These are phyloP conservation scores for Hordeum pubiflorum DNA, from an alignment of 202 grass and related monocot genomes.

Conservation along the genomic window DNA sequence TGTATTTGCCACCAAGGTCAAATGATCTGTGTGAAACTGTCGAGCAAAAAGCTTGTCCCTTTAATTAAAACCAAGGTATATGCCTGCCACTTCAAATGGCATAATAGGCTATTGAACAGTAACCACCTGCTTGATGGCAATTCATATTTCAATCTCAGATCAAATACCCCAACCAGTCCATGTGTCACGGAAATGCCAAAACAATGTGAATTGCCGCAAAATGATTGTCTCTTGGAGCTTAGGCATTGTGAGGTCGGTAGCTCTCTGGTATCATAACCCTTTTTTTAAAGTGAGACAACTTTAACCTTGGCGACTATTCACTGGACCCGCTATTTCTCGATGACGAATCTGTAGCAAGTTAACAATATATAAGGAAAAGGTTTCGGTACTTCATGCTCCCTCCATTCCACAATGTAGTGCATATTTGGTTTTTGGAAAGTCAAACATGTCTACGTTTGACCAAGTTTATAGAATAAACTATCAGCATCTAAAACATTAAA, in stretches of 20 bases:
- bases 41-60: slow-evolving; percentile 17
- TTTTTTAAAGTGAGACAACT: background rate
- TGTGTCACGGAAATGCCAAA: slow-evolving; percentile 20
- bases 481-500: too few relatives aligned
- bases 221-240: slow-evolving; percentile 15
- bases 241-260: slow-evolving; percentile 22
- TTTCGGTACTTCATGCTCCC: background rate
- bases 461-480: too few relatives aligned
- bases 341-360: slow-evolving; percentile 56
- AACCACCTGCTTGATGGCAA: slow-evolving; percentile 23
- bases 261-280: slow-evolving; percentile 29
- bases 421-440: too few relatives aligned
- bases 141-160: slow-evolving; percentile 23
- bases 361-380: slow-evolving; percentile 36
- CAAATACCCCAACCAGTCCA: slow-evolving; percentile 15
- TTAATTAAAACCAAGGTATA: slow-evolving; percentile 5
- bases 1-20: slow-evolving; percentile 28
- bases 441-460: too few relatives aligned
- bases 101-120: slow-evolving; percentile 21
- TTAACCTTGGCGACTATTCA: slow-evolving; percentile 38
- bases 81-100: slow-evolving; percentile 14
- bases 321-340: slow-evolving; percentile 61
- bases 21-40: slow-evolving; percentile 19
- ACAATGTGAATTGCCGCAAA: slow-evolving; percentile 30
- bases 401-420: too few relatives aligned